Base-by-base conservation (phyloP, 139 green algal genomes). In the Coelastrella sp. region DNA sequence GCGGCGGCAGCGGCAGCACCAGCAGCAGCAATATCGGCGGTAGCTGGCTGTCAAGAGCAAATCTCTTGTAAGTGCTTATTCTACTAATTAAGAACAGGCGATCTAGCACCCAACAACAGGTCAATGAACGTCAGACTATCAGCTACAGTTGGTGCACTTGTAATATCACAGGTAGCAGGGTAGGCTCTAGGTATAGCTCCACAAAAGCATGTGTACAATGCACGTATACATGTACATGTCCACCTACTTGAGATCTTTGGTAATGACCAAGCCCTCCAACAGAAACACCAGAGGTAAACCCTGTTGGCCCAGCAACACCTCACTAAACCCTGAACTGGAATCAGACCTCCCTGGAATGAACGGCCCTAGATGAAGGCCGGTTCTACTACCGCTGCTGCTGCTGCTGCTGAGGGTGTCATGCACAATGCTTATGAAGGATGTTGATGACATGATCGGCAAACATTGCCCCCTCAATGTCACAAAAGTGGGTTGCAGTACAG, bases 221-320 rank as follows among this genome's bases (percentile, higher is more conserved):
- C 45, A 57, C 45, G 15, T 57, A 13, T 57, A 23, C 45, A 66
- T 34, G 1, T 32, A 15, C 13, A 15, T 23, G 43, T 23, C 1
- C 8, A 48, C 73, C 67, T 41, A 81, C 73, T 68, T 81, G 30
- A 81, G 32, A 34, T 68, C 50, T 41, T 68, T 68, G 25, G 73
- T 30, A 3, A 81, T 57, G 23, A 38, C 35, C 27, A 81, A 17
- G 2, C 73, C 73, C 30, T 81, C 50, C 48, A 81, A 32, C 73
- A 81, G 48, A 15, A 81, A 37, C 11, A 67, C 50, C 48, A 48
- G 27, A 37, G 73, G 73, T 60, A 67, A n/a, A 2, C 73, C 5
- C 30, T 81, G 30, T 9, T 17, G 30, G 4, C 73, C 73, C 48
- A 68, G 15, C 50, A 81, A 37, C 48, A 81, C 32, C 25, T 81